Evolutionary conservation across 2,329 filamentous ascomycete species (phyloP), one percentile per base, ranked within the genome.

Genomic region (Aspergillus ustus): DNA sequence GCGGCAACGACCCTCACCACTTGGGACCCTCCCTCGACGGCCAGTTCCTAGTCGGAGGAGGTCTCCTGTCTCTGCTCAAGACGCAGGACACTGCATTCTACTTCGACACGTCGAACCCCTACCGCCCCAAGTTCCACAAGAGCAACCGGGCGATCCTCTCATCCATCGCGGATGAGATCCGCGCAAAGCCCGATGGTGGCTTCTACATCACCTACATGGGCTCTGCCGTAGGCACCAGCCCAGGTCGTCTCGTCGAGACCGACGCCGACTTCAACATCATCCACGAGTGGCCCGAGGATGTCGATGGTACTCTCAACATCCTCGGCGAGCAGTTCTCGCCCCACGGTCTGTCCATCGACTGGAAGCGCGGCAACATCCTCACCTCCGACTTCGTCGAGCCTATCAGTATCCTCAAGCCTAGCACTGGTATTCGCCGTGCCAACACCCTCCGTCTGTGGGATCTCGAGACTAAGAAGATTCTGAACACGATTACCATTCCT

Each of bases 181-280:
- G 85, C 17, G 85, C 86, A 51, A 88, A 88, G 74, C 86, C 86
- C 11, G 86, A 86, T 25, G 86, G 73, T 65, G 84, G 85, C 0
- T 87, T 87, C 75, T 85, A 85, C 70, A 84, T 87, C 67, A 87
- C 85, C 3, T 87, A 86, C 73, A 86, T 87, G 85, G 84, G 85
- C 17, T 85, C 79, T 62, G 85, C 85, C 6, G 77, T 83, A 0
- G 85, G 86, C 17, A 87, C 84, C 8, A 81, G 82, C 0, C 85
- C 85, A 0, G 86, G 86, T 6, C 84, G 85, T 37, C 80, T 89
- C 0, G 78, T 88, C 46, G 86, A 89, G 77, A 88, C 85, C 0
- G 84, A 88, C 66, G 81, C 79, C 40, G 69, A 83, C 49, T 85
- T 84, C 66, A 82, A 87, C 73, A 87, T 88, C 70, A 85, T 88